These are phyloP conservation scores for Lipomyces sp. DNA, from an alignment of 805 yeast species.

Conservation along the genomic window DNA sequence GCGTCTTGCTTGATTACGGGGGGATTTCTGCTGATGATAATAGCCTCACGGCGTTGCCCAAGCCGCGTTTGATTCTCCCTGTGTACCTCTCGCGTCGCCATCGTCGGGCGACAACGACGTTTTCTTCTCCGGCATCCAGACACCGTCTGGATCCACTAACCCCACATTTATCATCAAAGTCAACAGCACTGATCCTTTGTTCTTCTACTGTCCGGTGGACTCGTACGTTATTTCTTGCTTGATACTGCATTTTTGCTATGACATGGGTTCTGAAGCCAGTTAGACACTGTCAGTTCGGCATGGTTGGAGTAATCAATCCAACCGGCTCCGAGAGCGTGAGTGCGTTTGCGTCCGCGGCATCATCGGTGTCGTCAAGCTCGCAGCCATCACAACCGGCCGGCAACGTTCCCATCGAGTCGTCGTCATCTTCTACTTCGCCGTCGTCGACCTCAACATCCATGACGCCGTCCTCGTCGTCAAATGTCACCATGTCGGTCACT, in stretches of 20 bases:
- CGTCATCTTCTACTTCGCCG: not conserved
- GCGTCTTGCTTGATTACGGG: not conserved
- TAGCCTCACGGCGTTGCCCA: conserved; percentile 37
- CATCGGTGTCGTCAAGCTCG: conserved; percentile 16
- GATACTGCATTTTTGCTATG: not conserved
- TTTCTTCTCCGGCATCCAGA: conserved; percentile 35
- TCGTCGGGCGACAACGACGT: conserved; percentile 20
- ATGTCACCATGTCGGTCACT: conserved; percentile 1
- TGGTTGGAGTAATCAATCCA: conserved; percentile 39
- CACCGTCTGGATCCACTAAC: conserved; percentile 7
- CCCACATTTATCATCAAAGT: conserved; percentile 29
- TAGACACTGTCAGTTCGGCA: conserved; percentile 35
- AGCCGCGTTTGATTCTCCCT: conserved; percentile 30
- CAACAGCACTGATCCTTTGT: conserved; percentile 33
- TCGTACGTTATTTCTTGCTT: not conserved
- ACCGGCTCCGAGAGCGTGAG: conserved; percentile 23
- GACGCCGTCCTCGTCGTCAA: conserved; percentile 10
- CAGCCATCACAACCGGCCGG: conserved; percentile 15
- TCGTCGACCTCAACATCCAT: conserved; percentile 20
- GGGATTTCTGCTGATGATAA: not conserved
- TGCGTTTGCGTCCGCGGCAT: conserved; percentile 27
- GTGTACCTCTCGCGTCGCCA: conserved; percentile 18
- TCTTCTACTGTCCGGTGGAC: conserved; percentile 38
- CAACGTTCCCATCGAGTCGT: conserved; percentile 6
- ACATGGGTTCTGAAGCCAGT: not conserved